Evolutionary conservation across 257 asterid species (phyloP).

Genomic region (Parsonsia alboflavescens): DNA sequence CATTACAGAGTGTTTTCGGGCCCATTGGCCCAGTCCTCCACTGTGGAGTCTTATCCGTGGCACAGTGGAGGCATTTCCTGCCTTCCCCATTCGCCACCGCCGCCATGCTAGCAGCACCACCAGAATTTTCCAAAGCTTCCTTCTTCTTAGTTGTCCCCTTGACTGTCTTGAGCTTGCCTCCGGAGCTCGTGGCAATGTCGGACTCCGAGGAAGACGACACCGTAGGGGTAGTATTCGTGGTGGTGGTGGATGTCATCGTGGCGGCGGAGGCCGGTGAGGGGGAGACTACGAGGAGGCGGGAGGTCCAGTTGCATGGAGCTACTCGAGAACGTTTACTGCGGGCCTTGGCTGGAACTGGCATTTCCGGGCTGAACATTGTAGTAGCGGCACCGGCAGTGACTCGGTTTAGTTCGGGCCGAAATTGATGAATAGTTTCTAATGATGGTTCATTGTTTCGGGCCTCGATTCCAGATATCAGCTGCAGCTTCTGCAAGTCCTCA

Average conservation of each 20-base stretch:
- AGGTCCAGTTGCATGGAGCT: conserved; percentile 76
- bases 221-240: background rate
- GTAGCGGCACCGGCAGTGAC: conserved; percentile 13
- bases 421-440: conserved; percentile 30
- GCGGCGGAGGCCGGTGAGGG: conserved; percentile 18
- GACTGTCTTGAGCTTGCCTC: conserved; percentile 30
- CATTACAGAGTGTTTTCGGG: conserved; percentile 89
- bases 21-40: conserved; percentile 98
- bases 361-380: conserved; percentile 37
- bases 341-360: conserved; percentile 78
- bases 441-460: conserved; percentile 33
- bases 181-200: conserved; percentile 19
- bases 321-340: conserved; percentile 94
- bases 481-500: conserved; percentile 68
- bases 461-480: conserved; percentile 53
- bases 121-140: conserved; percentile 27
- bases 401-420: conserved; percentile 43
- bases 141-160: conserved; percentile 30
- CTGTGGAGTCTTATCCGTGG: conserved; percentile 93
- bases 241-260: background rate
- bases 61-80: conserved; percentile 83
- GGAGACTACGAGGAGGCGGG: conserved; percentile 59
- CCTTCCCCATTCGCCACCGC: conserved; percentile 36
- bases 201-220: conserved; percentile 53
- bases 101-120: conserved; percentile 15